Evolutionary conservation across 1,284 basidiomycete species (phyloP), one percentile per base, ranked within the genome.

Genomic region (Tremellales sp.): DNA sequence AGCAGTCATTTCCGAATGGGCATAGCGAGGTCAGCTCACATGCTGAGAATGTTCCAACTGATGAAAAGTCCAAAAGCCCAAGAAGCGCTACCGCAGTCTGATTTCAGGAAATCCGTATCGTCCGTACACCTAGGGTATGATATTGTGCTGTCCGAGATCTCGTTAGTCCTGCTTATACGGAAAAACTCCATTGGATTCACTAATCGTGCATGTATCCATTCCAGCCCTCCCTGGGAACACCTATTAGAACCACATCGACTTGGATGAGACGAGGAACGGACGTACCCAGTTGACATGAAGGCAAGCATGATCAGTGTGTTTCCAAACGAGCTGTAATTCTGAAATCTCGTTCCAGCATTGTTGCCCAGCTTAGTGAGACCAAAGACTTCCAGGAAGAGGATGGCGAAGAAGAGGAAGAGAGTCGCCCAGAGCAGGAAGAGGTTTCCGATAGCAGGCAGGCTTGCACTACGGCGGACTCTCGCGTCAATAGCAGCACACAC

Each of bases 151-250:
- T 9, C 10, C 19, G 12, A 12, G 10, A 14, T 9, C 35, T 37
- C 35, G 29, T 31, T 10, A 31, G 29, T 31, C 10, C 29, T 31
- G 29, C 29, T 31, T 10, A 10, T 10, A 31, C 10, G 18, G 34
- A 21, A 36, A 21, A 10, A 18, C n/a, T 10, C 34, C 8, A 8
- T 36, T 36, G 22, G 33, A 74, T 85, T 65, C 65, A 86, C 87
- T 83, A 92, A 71, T 94, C 87, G 66, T 95, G 91, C 92, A 94
- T 95, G 69, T 85, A 92, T 54, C 85, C 81, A 68, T 94, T 95
- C 91, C 91, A 95, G 0, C 84, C 87, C 69, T 94, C 91, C 6
- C 87, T 90, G 54, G 80, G 82, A 42, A 80, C 82, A n/a, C 12
- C 51, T 21, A 34, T 53, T 39, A 51, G 50, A 35, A n/a, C 26